Conservation (phyloP, 768 basidiomycete genomes). For the Clitopilus hobsonii region DNA sequence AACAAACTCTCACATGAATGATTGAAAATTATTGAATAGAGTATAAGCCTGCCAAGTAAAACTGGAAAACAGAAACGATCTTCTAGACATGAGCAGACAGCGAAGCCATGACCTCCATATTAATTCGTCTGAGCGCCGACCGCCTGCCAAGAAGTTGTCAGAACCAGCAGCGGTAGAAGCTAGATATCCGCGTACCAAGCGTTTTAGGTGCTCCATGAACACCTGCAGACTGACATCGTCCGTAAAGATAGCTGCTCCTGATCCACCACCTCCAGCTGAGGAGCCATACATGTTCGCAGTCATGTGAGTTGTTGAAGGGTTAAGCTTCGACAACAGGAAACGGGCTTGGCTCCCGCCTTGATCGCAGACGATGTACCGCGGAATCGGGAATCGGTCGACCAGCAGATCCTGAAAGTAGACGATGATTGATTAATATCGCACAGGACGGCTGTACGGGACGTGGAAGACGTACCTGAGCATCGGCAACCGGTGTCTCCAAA, state of each 20-base stretch:
- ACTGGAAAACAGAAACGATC: constrained; percentile 7
- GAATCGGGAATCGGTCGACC: constrained; percentile 93
- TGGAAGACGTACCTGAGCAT: constrained; percentile 66
- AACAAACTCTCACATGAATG: too few species aligned
- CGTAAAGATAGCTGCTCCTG: constrained; percentile 94
- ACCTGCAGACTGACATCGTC: constrained; percentile 98
- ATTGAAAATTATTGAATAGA: too few species aligned
- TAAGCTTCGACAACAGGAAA: constrained; percentile 95
- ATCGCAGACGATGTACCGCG: constrained; percentile 96
- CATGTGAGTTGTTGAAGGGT: constrained; percentile 98
- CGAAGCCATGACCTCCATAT: constrained; percentile 6
- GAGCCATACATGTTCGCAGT: constrained; percentile 88
- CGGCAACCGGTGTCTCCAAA: constrained; percentile 77
- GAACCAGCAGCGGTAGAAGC: neutral
- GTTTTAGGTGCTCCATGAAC: constrained; percentile 97
- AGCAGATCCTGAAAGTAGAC: constrained; percentile 68
- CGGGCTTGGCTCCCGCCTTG: constrained; percentile 97
- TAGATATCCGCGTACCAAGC: constrained; percentile 52
- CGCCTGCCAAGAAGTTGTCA: constrained; percentile 35
- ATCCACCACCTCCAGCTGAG: constrained; percentile 52
- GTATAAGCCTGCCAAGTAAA: constrained; percentile 9
- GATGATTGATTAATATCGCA: neutral
- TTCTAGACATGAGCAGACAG: constrained; percentile 8
- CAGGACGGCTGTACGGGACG: neutral
- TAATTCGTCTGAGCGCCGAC: constrained; percentile 67